Evolutionary conservation across 2,329 filamentous ascomycete genomes (phyloP), one percentile per base, ranked within the genome.

Genomic region (Chrysoporthe deuterocubensis): DNA sequence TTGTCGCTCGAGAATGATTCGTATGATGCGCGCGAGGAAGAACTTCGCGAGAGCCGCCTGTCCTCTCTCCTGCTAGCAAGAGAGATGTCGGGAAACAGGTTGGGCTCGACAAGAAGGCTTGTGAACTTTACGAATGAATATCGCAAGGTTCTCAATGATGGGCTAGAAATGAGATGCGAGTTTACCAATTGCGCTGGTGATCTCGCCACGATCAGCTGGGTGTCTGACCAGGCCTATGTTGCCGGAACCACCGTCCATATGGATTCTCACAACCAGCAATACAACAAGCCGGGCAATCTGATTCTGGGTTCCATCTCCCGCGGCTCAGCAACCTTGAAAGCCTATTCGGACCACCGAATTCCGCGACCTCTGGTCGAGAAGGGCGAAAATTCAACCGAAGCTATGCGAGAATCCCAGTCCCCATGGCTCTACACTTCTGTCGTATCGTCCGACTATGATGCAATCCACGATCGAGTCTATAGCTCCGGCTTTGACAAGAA

Each of bases 381-480:
- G 64, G 83, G 83, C 0, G 85, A 87, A 21, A 90, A 89, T 71
- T 80, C 86, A 0, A 81, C 82, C 2, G 78, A 82, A 1, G 84
- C 85, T 0, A 89, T 89, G 87, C 80, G 83, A 1, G 80, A 82
- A 69, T 87, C 83, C 50, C 87, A 89, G 69, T 85, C 88, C 61
- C 85, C 85, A 0, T 90, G 88, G 87, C 78, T 90, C 0, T 90
- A 89, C 71, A 85, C 86, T 0, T 89, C 88, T 0, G 87, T 90
- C 0, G 87, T 89, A 0, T 85, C 86, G 5, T 88, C 87, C 0
- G 86, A 88, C 64, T 87, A 86, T 70, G 84, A 86, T 67, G 72
- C 77, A 1, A 66, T 71, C 0, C 79, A 79, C 40, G 77, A 81
- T 1, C 76, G 84, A 5, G 83, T 82, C 0, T 90, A 85, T 67